Conservation (phyloP, 1,284 basidiomycete species). For the Leccinum variabile region DNA sequence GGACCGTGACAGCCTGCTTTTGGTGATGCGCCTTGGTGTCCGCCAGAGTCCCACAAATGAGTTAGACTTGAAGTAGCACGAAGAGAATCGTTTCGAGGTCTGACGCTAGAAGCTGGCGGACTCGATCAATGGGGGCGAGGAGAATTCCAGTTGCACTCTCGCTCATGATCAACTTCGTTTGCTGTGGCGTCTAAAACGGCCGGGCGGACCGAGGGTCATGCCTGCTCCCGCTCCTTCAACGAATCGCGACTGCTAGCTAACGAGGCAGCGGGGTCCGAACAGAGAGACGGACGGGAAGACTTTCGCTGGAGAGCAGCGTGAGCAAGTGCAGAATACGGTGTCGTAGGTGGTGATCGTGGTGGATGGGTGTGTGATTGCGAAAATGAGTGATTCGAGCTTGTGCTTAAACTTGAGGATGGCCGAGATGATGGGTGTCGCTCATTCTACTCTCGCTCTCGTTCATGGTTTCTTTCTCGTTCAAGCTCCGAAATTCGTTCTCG, state of each 20-base stretch:
- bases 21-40: slow-evolving; percentile 8
- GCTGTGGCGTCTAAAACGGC: slow-evolving; percentile 5
- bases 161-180: slow-evolving; percentile 42
- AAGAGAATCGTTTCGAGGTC: slow-evolving; percentile 15
- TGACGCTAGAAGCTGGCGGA: slow-evolving; percentile 14
- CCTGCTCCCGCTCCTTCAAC: slow-evolving; percentile 36
- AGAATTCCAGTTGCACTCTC: slow-evolving; percentile 61
- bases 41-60: slow-evolving; percentile 12
- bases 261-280: slow-evolving; percentile 45
- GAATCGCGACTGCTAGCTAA: slow-evolving; percentile 37
- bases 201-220: slow-evolving; percentile 17
- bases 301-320: slow-evolving; percentile 34
- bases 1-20: slow-evolving; percentile 1
- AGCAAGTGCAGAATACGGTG: slow-evolving; percentile 34
- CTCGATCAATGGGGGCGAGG: slow-evolving; percentile 51
- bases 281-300: slow-evolving; percentile 32
- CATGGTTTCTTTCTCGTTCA: slow-evolving; percentile 43
- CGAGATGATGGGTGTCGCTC: slow-evolving; percentile 40
- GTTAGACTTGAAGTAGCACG: slow-evolving; percentile 22
- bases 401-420: slow-evolving; percentile 34
- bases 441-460: slow-evolving; percentile 59
- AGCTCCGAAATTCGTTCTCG: slow-evolving; percentile 43
- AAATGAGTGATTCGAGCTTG: slow-evolving; percentile 34
- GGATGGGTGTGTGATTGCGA: slow-evolving; percentile 35
- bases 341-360: slow-evolving; percentile 37